Base-by-base conservation (phyloP, 768 basidiomycete genomes). In the Collybia sordida region DNA sequence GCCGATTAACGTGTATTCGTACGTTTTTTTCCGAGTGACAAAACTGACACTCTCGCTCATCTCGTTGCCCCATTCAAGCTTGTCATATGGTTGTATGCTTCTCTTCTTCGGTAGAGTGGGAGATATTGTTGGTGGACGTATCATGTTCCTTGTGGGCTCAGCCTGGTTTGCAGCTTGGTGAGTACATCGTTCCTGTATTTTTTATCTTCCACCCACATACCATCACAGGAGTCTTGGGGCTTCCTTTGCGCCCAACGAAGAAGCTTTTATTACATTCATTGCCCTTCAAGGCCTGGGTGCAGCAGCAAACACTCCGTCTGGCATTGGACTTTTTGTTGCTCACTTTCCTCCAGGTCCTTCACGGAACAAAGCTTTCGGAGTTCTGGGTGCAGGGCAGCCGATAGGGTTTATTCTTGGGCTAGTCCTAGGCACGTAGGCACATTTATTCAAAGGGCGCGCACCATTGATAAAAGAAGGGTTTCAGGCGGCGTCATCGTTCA, bases 401-500 rank as follows among this genome's bases (percentile, higher is more conserved):
- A 28, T 45, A 18, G 43, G 43, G 9, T 45, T 45, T 25, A 34
- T 45, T 31, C 43, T 45, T 25, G 43, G 43, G 43, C 28, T 45
- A 17, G 43, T 45, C 22, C n/a, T 45, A 45, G 43, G 28, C 34
- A 31, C 7, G 6, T 45, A 4, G 8, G 14, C 28, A 23, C 7
- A 6, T 6, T 8, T 3, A 7, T 11, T 18, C 14, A 14, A 7
- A 45, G 22, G 18, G 14, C 34, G 7, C 3, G 28, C 43, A 34
- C 35, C 24, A 14, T 34, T 1, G 9, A 45, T 45, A 25, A 18
- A 45, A 15, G 6, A 31, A 27, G 5, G 4, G n/a, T 9, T 14
- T 12, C 14, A 45, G 28, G 43, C 15, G 39, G 39, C 18, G 11
- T 41, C 19, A 41, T 41, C 9, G 39, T 41, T 14, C 39, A 41